A percentile compares a stretch with the other conserved stretches of the same genome.
Evolutionary conservation across 1,139 yeast genomes (phyloP).

Genomic region (Suhomyces panamericanus): DNA sequence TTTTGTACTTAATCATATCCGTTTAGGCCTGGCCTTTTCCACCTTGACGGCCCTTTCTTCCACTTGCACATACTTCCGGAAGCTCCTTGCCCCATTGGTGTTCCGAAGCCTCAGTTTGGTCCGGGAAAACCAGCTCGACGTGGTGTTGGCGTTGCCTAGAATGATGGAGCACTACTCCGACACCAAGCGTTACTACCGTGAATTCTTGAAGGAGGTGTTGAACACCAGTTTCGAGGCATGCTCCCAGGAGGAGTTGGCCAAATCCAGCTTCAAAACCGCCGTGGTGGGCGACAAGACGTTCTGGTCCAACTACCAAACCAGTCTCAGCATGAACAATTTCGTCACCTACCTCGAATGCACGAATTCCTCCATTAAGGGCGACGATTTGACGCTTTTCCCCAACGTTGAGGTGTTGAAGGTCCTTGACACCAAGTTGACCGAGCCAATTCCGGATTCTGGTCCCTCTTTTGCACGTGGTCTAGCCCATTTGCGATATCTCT

Average conservation of each 20-base stretch:
- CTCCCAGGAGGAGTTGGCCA: slow-evolving; percentile 24
- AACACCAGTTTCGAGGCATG: slow-evolving; percentile 21
- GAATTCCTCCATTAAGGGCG: slow-evolving; percentile 20
- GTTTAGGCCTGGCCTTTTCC: slow-evolving; percentile 13
- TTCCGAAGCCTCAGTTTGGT: slow-evolving; percentile 29
- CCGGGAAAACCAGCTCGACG: slow-evolving; percentile 32
- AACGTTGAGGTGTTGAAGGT: slow-evolving; percentile 23
- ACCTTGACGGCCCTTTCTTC: slow-evolving; percentile 25
- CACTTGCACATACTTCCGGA: slow-evolving; percentile 29
- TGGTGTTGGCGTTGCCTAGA: slow-evolving; percentile 26
- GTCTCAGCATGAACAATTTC: slow-evolving; percentile 23
- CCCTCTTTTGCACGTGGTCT: background rate
- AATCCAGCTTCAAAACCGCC: slow-evolving; percentile 19
- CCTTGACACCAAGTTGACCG: slow-evolving; percentile 13
- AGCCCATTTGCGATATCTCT: slow-evolving; percentile 15
- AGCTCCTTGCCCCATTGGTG: slow-evolving; percentile 22
- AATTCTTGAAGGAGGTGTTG: slow-evolving; percentile 26
- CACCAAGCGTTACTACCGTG: slow-evolving; percentile 22
- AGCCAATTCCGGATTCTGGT: background rate
- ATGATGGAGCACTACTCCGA: slow-evolving; percentile 26
- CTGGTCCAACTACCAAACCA: slow-evolving; percentile 21
- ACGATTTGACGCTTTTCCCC: slow-evolving; percentile 18
- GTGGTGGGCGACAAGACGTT: slow-evolving; percentile 19
- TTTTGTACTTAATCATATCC: slow-evolving; percentile 17
- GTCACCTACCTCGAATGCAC: slow-evolving; percentile 31